Evolutionary conservation across 2,329 filamentous ascomycete genomes (phyloP).

Genomic region (Monilinia laxa): DNA sequence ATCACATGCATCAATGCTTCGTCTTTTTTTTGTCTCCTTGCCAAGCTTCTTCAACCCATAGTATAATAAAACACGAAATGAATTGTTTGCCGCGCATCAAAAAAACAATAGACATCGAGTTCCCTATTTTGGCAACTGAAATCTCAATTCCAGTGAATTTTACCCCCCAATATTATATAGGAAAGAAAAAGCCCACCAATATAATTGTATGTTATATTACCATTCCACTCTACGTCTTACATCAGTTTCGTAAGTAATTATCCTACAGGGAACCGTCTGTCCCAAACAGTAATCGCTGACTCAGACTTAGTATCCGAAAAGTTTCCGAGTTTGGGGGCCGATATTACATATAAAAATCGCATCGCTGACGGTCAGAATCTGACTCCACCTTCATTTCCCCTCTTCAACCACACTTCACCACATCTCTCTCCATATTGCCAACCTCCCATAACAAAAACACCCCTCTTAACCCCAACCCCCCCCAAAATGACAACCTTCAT

Average conservation of each 20-base stretch:
- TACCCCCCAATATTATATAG: too few species aligned
- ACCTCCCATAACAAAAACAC: too few species aligned
- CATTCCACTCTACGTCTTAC: too few species aligned
- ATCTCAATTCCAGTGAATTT: not conserved
- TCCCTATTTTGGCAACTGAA: not conserved
- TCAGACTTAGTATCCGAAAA: constrained; percentile 1
- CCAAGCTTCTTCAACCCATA: not conserved
- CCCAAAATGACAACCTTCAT: not conserved
- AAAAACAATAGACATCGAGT: not conserved
- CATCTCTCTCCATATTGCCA: too few species aligned
- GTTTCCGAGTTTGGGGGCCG: not conserved
- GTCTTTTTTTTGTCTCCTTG: not conserved
- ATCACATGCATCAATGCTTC: not conserved
- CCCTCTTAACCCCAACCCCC: too few species aligned
- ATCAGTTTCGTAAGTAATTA: not conserved
- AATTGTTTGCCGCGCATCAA: not conserved
- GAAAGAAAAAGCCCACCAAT: too few species aligned
- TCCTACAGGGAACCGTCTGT: not conserved
- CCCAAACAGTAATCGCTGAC: not conserved
- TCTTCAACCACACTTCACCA: not conserved
- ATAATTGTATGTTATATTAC: too few species aligned
- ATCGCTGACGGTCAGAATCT: not conserved
- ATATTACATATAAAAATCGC: not conserved
- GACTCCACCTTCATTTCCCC: too few species aligned
- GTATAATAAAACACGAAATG: not conserved